A percentile compares a stretch with the other conserved stretches of the same genome.
phyloP scores from a whole-genome alignment of 2,329 filamentous ascomycete species.

The Paramyrothecium sp. region DNA sequence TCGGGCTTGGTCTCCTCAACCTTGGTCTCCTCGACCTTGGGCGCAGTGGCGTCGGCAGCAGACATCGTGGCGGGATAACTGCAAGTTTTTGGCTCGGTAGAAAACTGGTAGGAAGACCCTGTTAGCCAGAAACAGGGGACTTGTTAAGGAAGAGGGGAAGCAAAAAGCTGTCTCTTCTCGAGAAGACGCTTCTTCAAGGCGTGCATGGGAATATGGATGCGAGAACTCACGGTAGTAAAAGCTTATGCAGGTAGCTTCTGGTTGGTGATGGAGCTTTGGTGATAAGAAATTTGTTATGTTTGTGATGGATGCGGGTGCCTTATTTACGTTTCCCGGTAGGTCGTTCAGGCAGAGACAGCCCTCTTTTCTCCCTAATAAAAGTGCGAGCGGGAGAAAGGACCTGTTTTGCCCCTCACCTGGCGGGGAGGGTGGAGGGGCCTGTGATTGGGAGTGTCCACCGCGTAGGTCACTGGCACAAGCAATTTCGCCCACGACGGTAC shows the following conservation, averaged over 20 bases:
- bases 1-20: slow-evolving; percentile 24
- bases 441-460: slow-evolving; percentile 16
- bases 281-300: background rate
- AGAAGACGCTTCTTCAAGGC: no score
- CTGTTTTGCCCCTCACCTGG: slow-evolving; percentile 1
- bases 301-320: background rate
- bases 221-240: no score
- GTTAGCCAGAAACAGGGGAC: background rate
- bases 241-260: no score
- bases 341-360: background rate
- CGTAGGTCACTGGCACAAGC: slow-evolving; percentile 12
- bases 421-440: slow-evolving; percentile 6
- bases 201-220: no score
- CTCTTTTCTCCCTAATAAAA: slow-evolving; percentile 1
- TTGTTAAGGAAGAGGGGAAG: no score
- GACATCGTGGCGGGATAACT: slow-evolving; percentile 38
- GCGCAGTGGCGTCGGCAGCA: slow-evolving; percentile 48
- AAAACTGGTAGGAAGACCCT: background rate
- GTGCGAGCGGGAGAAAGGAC: slow-evolving; percentile 1
- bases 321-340: background rate
- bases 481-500: slow-evolving; percentile 11
- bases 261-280: no score
- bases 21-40: slow-evolving; percentile 53
- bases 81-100: background rate
- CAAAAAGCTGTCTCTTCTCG: no score